Conservation (phyloP, 1,284 basidiomycete species). For the Mycosarcoma mackinlayi region DNA sequence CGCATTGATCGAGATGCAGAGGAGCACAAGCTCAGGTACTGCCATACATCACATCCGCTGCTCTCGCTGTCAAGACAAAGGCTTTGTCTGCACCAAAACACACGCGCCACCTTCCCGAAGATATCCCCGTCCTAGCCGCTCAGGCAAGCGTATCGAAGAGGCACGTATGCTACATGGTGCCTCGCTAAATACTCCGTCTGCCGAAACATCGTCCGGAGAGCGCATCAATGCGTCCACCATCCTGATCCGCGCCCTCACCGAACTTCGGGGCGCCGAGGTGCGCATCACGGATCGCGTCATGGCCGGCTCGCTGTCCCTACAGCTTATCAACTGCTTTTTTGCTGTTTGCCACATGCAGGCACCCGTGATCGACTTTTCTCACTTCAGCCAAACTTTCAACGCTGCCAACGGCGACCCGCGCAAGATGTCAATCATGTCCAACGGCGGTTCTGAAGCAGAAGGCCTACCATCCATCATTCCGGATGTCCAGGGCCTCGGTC, state of each 20-base stretch:
- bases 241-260: slow-evolving; percentile 42
- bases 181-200: slow-evolving; percentile 9
- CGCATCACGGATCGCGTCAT: slow-evolving; percentile 53
- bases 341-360: slow-evolving; percentile 60
- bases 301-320: slow-evolving; percentile 53
- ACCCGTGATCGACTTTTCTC: slow-evolving; percentile 59
- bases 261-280: slow-evolving; percentile 42
- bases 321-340: slow-evolving; percentile 62
- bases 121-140: slow-evolving; percentile 61
- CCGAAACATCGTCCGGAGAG: slow-evolving; percentile 5
- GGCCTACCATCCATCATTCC: slow-evolving; percentile 40
- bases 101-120: slow-evolving; percentile 54
- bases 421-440: slow-evolving; percentile 63
- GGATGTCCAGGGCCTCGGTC: slow-evolving; percentile 17
- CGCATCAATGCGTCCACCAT: slow-evolving; percentile 45
- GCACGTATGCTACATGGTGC: slow-evolving; percentile 62
- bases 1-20: slow-evolving; percentile 32
- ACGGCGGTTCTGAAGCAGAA: slow-evolving; percentile 51
- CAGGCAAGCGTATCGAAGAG: slow-evolving; percentile 65
- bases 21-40: slow-evolving; percentile 27
- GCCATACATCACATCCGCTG: slow-evolving; percentile 49
- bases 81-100: slow-evolving; percentile 58
- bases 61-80: slow-evolving; percentile 56
- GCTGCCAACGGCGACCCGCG: slow-evolving; percentile 55
- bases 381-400: slow-evolving; percentile 62